A percentile compares a stretch with the other conserved stretches of the same genome.
Evolutionary conservation across 2,329 filamentous ascomycete species (phyloP).

Genomic region (Botrytis aclada): DNA sequence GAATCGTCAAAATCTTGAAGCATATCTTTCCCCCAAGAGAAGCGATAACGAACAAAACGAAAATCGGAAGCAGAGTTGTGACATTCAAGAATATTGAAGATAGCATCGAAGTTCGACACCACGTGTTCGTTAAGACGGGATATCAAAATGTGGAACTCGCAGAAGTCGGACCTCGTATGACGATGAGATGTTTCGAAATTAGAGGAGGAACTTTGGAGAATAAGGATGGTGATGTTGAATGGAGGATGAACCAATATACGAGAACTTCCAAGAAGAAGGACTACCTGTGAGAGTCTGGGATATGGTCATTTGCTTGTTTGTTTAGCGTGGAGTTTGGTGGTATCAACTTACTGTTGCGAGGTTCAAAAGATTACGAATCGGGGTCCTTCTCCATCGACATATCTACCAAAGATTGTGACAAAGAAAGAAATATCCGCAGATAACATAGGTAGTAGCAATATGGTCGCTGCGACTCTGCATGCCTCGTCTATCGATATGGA

Average conservation of each 20-base stretch:
- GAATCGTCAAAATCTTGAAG: slow-evolving; percentile 87
- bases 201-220: slow-evolving; percentile 87
- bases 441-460: slow-evolving; percentile 20
- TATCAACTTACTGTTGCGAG: slow-evolving; percentile 24
- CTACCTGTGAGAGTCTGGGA: slow-evolving; percentile 61
- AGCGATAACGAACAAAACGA: slow-evolving; percentile 63
- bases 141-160: slow-evolving; percentile 86
- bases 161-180: slow-evolving; percentile 92
- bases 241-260: slow-evolving; percentile 94
- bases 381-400: slow-evolving; percentile 19
- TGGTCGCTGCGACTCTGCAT: slow-evolving; percentile 16
- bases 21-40: slow-evolving; percentile 92
- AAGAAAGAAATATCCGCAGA: slow-evolving; percentile 14
- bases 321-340: slow-evolving; percentile 38
- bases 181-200: slow-evolving; percentile 95
- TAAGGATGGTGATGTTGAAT: slow-evolving; percentile 93
- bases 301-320: slow-evolving; percentile 27
- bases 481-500: slow-evolving; percentile 16
- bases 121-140: slow-evolving; percentile 90
- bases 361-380: slow-evolving; percentile 14
- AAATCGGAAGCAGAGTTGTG: slow-evolving; percentile 83
- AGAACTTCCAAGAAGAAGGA: slow-evolving; percentile 93
- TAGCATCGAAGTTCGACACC: slow-evolving; percentile 86
- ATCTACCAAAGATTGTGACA: slow-evolving; percentile 16
- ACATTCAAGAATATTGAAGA: slow-evolving; percentile 95